Conservation (phyloP, 129 eudicot genomes). For the Centella asiatica region DNA sequence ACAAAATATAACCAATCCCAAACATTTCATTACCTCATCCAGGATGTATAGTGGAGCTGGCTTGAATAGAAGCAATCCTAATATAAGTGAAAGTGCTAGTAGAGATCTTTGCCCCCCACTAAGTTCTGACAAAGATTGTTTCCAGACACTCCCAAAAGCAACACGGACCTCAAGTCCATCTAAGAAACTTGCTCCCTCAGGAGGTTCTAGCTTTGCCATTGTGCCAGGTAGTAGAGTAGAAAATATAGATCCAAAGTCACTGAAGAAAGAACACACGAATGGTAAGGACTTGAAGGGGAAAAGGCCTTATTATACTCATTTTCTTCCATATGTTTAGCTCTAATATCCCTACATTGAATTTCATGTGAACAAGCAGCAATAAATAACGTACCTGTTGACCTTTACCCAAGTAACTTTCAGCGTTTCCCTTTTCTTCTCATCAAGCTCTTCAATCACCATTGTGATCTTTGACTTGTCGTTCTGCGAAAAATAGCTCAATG, state of each 20-base stretch:
- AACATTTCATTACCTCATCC: conserved; percentile 61
- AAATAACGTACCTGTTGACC: conserved; percentile 54
- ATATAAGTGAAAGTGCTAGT: conserved; percentile 85
- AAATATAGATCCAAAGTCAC: conserved; percentile 97
- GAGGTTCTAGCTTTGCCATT: conserved; percentile 91
- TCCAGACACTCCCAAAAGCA: conserved; percentile 97
- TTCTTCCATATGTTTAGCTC: not conserved
- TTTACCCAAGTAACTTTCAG: conserved; percentile 95
- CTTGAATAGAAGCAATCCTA: conserved; percentile 88
- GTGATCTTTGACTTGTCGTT: conserved; percentile 89
- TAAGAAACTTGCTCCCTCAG: conserved; percentile 87
- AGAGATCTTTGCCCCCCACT: conserved; percentile 98
- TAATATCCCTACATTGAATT: conserved; percentile 6
- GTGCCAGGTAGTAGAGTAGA: conserved; percentile 93
- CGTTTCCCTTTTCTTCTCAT: conserved; percentile 95
- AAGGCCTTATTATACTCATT: not conserved
- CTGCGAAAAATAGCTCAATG: conserved; percentile 23
- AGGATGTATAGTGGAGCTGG: conserved; percentile 97
- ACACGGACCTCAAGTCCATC: conserved; percentile 97
- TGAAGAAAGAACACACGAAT: conserved; percentile 18
- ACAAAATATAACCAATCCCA: not conserved
- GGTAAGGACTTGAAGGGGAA: not conserved
- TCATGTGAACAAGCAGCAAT: not conserved
- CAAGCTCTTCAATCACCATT: conserved; percentile 91
- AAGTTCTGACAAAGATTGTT: conserved; percentile 91